A percentile compares a stretch with the other conserved stretches of the same genome.
Conservation (phyloP, 345 rosid species). For the Acer campestre region DNA sequence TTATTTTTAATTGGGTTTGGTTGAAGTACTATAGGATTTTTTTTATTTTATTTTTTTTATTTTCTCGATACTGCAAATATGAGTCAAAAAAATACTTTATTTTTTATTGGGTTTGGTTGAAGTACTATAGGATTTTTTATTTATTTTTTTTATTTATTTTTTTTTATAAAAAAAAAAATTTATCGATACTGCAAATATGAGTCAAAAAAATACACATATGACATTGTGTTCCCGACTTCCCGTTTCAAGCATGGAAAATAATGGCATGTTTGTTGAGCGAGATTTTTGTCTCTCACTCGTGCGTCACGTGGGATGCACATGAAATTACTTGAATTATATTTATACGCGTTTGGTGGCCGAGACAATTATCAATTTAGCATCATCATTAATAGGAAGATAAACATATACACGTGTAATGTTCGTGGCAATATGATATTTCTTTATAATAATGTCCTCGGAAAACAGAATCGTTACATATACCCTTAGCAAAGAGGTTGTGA, state of each 20-base stretch:
- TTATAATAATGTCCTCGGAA: neutral
- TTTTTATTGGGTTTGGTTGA: conserved; percentile 3
- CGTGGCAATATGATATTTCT: neutral
- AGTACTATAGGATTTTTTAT: neutral
- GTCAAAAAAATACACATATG: conserved; percentile 22
- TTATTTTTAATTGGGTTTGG: neutral
- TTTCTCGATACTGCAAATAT: too few relatives aligned
- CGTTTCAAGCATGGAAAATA: conserved; percentile 24
- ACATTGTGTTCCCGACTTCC: neutral
- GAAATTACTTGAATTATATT: conserved; percentile 8
- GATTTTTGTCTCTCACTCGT: neutral
- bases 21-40: neutral
- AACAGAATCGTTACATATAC: too few relatives aligned
- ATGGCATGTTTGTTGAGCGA: conserved; percentile 31
- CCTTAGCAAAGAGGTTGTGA: neutral
- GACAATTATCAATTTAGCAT: neutral
- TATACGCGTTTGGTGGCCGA: too few relatives aligned
- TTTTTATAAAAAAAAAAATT: too few relatives aligned
- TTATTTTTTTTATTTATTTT: too few relatives aligned
- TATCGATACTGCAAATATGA: neutral
- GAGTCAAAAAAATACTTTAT: conserved; percentile 23
- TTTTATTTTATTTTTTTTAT: too few relatives aligned
- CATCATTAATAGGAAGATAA: conserved; percentile 2
- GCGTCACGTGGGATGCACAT: conserved; percentile 27
- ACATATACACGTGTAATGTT: conserved; percentile 19